Conservation (phyloP, 345 rosid genomes). For the Balakata baccata region DNA sequence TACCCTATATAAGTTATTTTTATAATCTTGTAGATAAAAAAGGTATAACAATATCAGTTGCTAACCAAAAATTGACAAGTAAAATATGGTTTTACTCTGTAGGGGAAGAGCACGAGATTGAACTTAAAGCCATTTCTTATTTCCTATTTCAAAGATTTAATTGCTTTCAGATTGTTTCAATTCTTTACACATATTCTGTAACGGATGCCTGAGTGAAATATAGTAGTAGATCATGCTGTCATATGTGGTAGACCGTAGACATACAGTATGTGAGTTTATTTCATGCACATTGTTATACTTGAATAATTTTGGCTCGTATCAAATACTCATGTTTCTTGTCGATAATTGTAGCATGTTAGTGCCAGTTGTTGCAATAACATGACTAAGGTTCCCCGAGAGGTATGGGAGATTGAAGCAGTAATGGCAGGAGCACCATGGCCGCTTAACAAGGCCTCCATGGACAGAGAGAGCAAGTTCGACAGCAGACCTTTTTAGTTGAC, state of each 20-base stretch:
- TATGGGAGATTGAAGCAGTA: constrained; percentile 76
- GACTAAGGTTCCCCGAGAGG: constrained; percentile 68
- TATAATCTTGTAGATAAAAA: neutral
- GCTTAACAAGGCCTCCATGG: neutral
- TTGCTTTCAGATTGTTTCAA: neutral
- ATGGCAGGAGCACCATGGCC: constrained; percentile 91
- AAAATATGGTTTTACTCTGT: neutral
- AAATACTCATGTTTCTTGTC: neutral
- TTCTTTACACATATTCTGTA: neutral
- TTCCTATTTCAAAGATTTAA: neutral
- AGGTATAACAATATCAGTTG: neutral
- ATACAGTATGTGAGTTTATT: neutral
- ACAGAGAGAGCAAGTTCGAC: neutral
- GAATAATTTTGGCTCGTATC: neutral
- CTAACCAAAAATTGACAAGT: neutral
- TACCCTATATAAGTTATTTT: neutral
- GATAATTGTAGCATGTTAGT: constrained; percentile 47
- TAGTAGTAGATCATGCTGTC: neutral
- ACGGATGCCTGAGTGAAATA: neutral
- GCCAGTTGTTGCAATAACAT: constrained; percentile 69
- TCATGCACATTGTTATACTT: neutral
- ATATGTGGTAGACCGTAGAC: too few relatives aligned
- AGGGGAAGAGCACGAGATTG: neutral
- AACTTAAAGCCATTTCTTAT: neutral
- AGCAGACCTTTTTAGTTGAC: neutral